Evolutionary conservation across 2,329 filamentous ascomycete genomes (phyloP).

Genomic region (Pseudocercospora fijiensis): DNA sequence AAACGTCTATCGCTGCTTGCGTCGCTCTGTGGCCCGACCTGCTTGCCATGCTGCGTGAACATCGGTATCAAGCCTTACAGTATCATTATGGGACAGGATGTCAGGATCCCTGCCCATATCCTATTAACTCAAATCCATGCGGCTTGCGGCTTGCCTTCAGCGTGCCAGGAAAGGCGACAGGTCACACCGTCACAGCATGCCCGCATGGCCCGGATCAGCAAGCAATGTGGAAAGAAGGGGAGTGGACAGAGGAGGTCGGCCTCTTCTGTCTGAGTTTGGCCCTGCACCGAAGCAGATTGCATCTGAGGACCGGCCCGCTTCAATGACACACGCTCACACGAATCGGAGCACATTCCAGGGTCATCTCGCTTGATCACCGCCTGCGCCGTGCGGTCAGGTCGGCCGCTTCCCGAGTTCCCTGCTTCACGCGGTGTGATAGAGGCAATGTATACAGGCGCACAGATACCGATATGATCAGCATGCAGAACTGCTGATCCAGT

Average conservation of each 20-base stretch:
- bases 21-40: neutral
- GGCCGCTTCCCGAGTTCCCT: neutral
- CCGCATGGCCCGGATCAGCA: neutral
- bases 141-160: slow-evolving; percentile 3
- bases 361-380: slow-evolving; percentile 4
- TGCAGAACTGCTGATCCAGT: neutral
- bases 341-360: neutral
- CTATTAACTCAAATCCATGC: slow-evolving; percentile 6
- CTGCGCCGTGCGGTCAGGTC: neutral
- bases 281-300: slow-evolving; percentile 1
- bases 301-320: slow-evolving; percentile 6
- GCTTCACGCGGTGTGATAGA: neutral
- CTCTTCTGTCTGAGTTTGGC: slow-evolving; percentile 13
- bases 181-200: no score
- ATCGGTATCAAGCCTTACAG: slow-evolving; percentile 4
- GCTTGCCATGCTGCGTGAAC: slow-evolving; percentile 7
- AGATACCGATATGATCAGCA: neutral
- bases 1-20: neutral
- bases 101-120: slow-evolving; percentile 8
- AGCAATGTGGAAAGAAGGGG: slow-evolving; percentile 6
- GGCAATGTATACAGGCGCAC: neutral
- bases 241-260: slow-evolving; percentile 7
- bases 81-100: neutral
- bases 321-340: no score
- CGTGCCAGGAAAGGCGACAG: neutral